Evolutionary conservation across 768 basidiomycete genomes (phyloP), one percentile per base, ranked within the genome.

Genomic region (Pleurotus tuoliensis): DNA sequence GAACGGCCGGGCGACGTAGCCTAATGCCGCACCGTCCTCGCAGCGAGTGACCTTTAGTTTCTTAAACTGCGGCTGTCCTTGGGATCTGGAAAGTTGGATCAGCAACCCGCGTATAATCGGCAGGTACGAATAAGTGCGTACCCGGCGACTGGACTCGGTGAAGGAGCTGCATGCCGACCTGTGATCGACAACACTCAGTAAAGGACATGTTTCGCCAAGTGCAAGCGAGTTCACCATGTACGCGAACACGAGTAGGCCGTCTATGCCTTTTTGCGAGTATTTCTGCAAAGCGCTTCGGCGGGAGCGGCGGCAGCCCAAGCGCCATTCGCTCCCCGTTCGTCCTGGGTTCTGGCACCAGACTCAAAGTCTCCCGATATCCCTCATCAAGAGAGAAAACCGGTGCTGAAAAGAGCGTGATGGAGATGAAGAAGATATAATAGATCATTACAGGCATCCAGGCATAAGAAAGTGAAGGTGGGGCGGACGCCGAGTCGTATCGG

Each of bases 251-350:
- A 15, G 51, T 16, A 15, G 16, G 16, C 13, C 11, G 13, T 15
- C n/a, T 53, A 11, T 39, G 51, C 18, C 51, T 16, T 24, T 24
- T 37, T 39, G 24, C 27, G 4, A 53, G 39, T 27, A 53, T 16
- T 12, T 15, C 15, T 12, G 51, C 51, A 7, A 53, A 25, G n/a
- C 39, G 37, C 18, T 15, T 15, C 12, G 51, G 51, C 11, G 51
- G 51, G 16, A 53, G 18, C 9, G 51, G 51, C 6, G 51, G 51
- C 15, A 53, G 7, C 9, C 51, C 51, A n/a, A 53, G 37, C 39
- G 51, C 51, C 51, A 53, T 53, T 8, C 51, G 51, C 41, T 53
- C n/a, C 15, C 38, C 51, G 41, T 53, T 53, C 9, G 51, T 53
- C 27, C 30, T 53, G 9, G 39, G 34, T 11, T 53, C 51, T 34